These are phyloP conservation scores for Davidsoniella australis DNA, from an alignment of 2,329 filamentous ascomycete genomes.

Conservation along the genomic window DNA sequence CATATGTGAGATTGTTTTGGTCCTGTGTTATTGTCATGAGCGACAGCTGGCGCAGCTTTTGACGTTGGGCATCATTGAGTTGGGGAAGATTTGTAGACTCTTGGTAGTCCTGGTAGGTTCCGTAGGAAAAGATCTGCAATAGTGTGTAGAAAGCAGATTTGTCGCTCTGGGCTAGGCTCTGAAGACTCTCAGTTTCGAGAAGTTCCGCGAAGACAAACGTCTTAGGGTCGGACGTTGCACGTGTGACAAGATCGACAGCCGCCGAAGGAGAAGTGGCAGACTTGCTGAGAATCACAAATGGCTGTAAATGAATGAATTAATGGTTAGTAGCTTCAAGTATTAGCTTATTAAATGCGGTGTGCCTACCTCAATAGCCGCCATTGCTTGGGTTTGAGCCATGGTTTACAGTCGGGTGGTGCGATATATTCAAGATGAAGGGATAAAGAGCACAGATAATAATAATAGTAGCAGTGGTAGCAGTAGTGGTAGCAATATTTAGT, in stretches of 20 bases:
- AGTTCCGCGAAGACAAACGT: slow-evolving; percentile 91
- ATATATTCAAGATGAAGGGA: not conserved
- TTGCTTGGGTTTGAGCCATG: slow-evolving; percentile 60
- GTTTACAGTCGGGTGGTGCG: not conserved
- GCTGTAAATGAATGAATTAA: slow-evolving; percentile 33
- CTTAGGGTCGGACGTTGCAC: slow-evolving; percentile 76
- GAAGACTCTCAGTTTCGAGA: slow-evolving; percentile 64
- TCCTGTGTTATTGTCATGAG: slow-evolving; percentile 65
- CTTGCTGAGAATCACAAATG: slow-evolving; percentile 80
- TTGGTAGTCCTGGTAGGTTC: slow-evolving; percentile 64
- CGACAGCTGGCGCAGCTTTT: slow-evolving; percentile 82
- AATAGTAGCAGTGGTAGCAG: no score
- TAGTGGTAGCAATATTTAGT: no score
- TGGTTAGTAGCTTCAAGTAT: not conserved
- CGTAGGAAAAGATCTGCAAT: slow-evolving; percentile 82
- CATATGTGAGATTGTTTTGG: slow-evolving; percentile 54
- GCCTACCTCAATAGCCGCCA: slow-evolving; percentile 44
- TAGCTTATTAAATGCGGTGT: not conserved
- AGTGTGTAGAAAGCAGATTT: slow-evolving; percentile 44
- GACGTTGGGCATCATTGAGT: slow-evolving; percentile 53
- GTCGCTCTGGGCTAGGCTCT: slow-evolving; percentile 41
- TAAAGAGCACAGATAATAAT: no score
- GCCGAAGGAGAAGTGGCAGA: slow-evolving; percentile 70
- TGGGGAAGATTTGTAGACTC: slow-evolving; percentile 41
- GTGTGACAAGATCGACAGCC: slow-evolving; percentile 67